Base-by-base conservation (phyloP, 441 rosid genomes). In the Oxalis stricta region DNA sequence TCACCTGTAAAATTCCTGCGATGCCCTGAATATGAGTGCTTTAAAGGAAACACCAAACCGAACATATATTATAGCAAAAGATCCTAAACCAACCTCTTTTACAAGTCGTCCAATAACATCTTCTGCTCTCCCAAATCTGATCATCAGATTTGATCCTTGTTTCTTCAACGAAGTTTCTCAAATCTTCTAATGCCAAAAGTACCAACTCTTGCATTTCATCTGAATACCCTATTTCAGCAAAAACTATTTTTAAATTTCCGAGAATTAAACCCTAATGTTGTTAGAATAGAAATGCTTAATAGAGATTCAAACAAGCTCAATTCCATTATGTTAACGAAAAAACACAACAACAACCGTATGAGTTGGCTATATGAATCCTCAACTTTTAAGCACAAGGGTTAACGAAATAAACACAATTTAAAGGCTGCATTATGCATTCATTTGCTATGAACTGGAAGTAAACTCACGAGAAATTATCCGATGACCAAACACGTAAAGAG, bases 151-250 rank as follows among this genome's bases (percentile, higher is more conserved):
- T 3, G 95, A 79, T 18, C 94, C 85, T 29, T 52, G 68, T 56
- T 65, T 73, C 56, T 69, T 69, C 45, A 88, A 59, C 5, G 77
- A 64, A n/a, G 28, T 46, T 48, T 52, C 80, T 77, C 37, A 84
- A 66, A 57, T 77, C 94, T 45, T 69, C 66, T 65, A 82, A 52
- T 2, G 95, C 91, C 22, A 64, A 63, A 40, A 84, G 60, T 51
- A 84, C 69, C 38, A 84, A 62, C 33, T 88, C 87, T 7, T 79
- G 74, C 64, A 61, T 63, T 24, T 82, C 95, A 64, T 69, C 83
- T 30, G 91, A 69, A 53, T 77, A 88, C 46, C 83, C 97, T 88
- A 56, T n/a, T n/a, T n/a, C n/a, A n/a, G n/a, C n/a, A n/a, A n/a
- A n/a, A n/a, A n/a, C n/a, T n/a, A n/a, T n/a, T n/a, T n/a, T n/a